Evolutionary conservation across 139 green algal species (phyloP).

Genomic region (Volvox africanus): DNA sequence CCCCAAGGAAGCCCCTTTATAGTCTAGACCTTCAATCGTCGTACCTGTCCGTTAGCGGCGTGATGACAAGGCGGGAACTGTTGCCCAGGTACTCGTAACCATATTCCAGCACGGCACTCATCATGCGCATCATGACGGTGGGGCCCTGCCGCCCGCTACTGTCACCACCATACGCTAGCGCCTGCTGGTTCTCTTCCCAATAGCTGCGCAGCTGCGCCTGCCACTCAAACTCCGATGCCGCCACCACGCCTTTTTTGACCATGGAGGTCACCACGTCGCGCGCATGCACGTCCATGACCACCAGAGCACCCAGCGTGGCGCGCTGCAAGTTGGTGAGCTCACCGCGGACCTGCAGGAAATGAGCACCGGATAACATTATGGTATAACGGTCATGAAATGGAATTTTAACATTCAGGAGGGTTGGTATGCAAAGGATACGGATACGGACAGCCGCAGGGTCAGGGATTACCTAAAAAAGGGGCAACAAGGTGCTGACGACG

Average conservation of each 20-base stretch:
- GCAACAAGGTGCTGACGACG: too few relatives aligned
- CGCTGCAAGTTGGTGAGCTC: conserved; percentile 82
- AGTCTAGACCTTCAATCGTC: background rate
- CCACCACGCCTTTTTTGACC: conserved; percentile 52
- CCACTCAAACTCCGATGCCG: conserved; percentile 69
- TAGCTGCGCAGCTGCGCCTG: conserved; percentile 83
- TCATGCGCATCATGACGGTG: conserved; percentile 70
- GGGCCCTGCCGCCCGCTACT: conserved; percentile 43
- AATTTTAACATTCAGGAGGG: too few relatives aligned
- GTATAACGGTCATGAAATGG: too few relatives aligned
- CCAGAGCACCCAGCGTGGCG: conserved; percentile 80
- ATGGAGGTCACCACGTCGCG: conserved; percentile 74
- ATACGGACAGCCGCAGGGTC: too few relatives aligned
- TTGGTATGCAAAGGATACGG: too few relatives aligned
- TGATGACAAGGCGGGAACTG: conserved; percentile 72
- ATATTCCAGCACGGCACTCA: conserved; percentile 72
- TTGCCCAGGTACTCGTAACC: conserved; percentile 78
- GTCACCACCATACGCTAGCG: conserved; percentile 38
- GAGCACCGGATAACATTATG: too few relatives aligned
- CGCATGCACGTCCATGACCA: conserved; percentile 87
- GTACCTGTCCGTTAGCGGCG: conserved; percentile 69
- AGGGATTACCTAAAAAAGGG: too few relatives aligned
- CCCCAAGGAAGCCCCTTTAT: too few relatives aligned
- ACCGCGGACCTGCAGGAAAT: conserved; percentile 62
- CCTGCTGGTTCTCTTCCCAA: conserved; percentile 71